Percentiles rank a stretch among this genome's conserved stretches.
phyloP scores from a whole-genome alignment of 345 rosid species.

The Dovyalis caffra region DNA sequence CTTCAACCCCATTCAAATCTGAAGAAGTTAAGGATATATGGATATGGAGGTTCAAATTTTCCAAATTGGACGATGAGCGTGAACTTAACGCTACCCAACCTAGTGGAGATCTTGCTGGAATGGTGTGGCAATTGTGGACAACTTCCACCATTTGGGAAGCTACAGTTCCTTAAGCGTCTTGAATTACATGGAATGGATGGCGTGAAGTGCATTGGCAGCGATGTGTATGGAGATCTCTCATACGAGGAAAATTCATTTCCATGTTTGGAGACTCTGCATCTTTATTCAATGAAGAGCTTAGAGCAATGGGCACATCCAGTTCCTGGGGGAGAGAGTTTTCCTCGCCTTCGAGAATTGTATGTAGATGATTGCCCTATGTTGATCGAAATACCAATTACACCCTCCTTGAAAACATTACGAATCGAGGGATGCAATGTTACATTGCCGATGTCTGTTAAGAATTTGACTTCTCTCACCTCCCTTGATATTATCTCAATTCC shows the following conservation, averaged over 20 bases:
- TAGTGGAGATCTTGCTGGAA: not conserved
- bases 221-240: not conserved
- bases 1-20: slow-evolving; percentile 5
- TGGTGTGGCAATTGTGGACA: not conserved
- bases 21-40: not conserved
- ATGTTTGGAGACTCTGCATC: not conserved
- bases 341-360: not conserved
- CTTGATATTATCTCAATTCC: not conserved
- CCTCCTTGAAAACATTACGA: not conserved
- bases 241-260: slow-evolving; percentile 6
- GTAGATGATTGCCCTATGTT: not conserved
- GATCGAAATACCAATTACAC: not conserved
- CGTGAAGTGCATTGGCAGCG: not conserved
- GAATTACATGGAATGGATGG: not conserved
- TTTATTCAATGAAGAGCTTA: not conserved
- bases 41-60: not conserved
- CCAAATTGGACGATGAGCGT: slow-evolving; percentile 7
- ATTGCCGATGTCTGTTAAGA: not conserved
- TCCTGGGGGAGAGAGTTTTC: no score
- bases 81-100: not conserved
- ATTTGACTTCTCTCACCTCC: not conserved
- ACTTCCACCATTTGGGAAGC: slow-evolving; percentile 10
- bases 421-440: not conserved
- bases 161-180: slow-evolving; percentile 1
- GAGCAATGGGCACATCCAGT: not conserved